phyloP scores from a whole-genome alignment of 441 rosid genomes.

The Isatis lusitanica region DNA sequence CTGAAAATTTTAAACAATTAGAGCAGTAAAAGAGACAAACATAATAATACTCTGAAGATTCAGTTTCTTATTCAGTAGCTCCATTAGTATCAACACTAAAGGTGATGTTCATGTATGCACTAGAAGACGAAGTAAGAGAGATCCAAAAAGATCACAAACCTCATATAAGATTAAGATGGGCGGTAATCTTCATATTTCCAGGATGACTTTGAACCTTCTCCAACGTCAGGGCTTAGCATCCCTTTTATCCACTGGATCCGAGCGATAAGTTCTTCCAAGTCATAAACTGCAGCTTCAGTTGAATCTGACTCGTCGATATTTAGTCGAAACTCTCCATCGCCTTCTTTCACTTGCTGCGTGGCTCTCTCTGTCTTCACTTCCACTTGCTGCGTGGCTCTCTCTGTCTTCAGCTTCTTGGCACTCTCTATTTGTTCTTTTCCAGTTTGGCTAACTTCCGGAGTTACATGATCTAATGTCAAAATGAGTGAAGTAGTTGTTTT shows the following conservation, averaged over 20 bases:
- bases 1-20: background rate
- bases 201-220: conserved; percentile 28
- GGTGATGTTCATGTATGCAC: background rate
- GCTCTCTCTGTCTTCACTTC: too few relatives aligned
- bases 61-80: background rate
- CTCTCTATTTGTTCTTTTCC: background rate
- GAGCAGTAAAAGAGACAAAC: background rate
- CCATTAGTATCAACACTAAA: background rate
- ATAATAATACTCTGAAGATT: background rate
- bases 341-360: conserved; percentile 34
- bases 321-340: conserved; percentile 28
- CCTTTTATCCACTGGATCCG: conserved; percentile 59
- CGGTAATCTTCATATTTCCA: conserved; percentile 56
- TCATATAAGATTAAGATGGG: conserved; percentile 14
- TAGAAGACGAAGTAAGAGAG: background rate
- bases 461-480: background rate
- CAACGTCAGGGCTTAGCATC: conserved; percentile 25
- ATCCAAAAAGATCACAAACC: background rate
- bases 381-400: conserved; percentile 23
- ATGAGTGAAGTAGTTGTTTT: background rate
- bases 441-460: background rate
- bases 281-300: conserved; percentile 55
- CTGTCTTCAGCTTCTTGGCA: background rate
- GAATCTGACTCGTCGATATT: conserved; percentile 50
- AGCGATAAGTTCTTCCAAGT: conserved; percentile 64